A percentile compares a stretch with the other conserved stretches of the same genome.
Conservation (phyloP, 1,284 basidiomycete species). For the Porogramme epimiltina region DNA sequence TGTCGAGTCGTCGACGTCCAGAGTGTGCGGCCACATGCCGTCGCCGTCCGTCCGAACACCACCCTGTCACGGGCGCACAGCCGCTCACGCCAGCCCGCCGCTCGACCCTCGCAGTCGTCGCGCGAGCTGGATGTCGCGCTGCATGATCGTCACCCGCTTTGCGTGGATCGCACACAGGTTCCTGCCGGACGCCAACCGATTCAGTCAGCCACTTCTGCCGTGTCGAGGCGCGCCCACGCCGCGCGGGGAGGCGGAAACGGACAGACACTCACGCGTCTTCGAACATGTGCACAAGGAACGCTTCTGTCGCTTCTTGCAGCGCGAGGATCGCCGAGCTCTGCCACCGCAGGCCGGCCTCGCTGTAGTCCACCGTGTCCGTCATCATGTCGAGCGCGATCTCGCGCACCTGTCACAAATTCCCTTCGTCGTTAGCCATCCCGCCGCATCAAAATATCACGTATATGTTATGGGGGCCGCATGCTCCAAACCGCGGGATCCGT, state of each 20-base stretch:
- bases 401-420: constrained; percentile 63
- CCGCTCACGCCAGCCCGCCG: constrained; percentile 42
- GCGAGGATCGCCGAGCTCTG: constrained; percentile 90
- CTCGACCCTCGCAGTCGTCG: constrained; percentile 90
- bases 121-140: constrained; percentile 94
- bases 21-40: too few relatives aligned
- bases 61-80: neutral
- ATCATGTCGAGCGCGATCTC: constrained; percentile 90
- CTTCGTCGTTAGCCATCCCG: neutral
- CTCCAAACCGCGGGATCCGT: too few relatives aligned
- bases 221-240: neutral
- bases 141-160: constrained; percentile 98
- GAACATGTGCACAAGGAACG: constrained; percentile 91
- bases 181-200: constrained; percentile 40
- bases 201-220: neutral
- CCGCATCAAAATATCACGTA: too few relatives aligned
- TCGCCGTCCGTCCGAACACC: too few relatives aligned
- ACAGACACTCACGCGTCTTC: constrained; percentile 83
- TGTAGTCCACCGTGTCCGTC: constrained; percentile 68
- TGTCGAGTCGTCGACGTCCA: neutral
- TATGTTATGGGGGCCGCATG: too few relatives aligned
- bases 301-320: constrained; percentile 93
- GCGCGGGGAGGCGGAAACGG: constrained; percentile 1
- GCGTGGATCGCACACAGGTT: constrained; percentile 98
- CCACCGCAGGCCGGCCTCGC: constrained; percentile 77